Base-by-base conservation (phyloP, 1,284 basidiomycete genomes). In the Cutaneotrichosporon cutaneum region DNA sequence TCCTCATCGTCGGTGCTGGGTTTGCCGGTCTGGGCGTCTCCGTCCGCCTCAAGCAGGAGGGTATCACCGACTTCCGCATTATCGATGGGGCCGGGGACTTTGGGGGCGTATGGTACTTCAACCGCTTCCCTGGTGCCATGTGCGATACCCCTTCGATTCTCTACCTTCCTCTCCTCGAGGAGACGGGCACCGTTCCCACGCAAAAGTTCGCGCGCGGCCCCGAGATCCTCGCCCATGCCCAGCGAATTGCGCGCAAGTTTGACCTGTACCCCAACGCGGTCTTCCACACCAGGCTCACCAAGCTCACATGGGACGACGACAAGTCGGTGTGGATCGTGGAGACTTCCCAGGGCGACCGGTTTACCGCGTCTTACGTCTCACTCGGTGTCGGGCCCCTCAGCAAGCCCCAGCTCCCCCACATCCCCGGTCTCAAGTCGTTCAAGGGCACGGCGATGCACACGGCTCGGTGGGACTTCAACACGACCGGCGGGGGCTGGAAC, bases 81-180 rank as follows among this genome's bases (percentile, higher is more conserved):
- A 18, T 64, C 54, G 63, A 64, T 16, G 14, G 7, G 21, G 63
- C 45, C 22, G 63, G 63, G 42, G 63, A 64, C 56, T 60, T 64
- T 33, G 63, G 59, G n/a, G 63, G 63, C 21, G 63, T 64, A 8
- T 64, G 63, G 63, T 30, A 58, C 59, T 63, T 58, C 58, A 65
- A 65, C 60, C 63, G 63, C 44, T 65, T 48, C 58, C 63, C 63
- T 1, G 63, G 63, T 6, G 63, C 63, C 16, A 59, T 59, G 60
- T 65, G 63, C 55, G 63, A 65, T 60, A 61, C 63, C 18, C 60
- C 60, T 10, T 50, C 60, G 21, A 61, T 65, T 57, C 50, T 62
- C 22, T 65, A 65, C 42, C 55, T 61, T 33, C 60, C 60, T 21
- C 42, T 62, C 16, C 53, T 60, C 9, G 63, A 65, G 57, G 63